Conservation (phyloP, 805 yeast genomes). For the Tetrapisispora fleetii region DNA sequence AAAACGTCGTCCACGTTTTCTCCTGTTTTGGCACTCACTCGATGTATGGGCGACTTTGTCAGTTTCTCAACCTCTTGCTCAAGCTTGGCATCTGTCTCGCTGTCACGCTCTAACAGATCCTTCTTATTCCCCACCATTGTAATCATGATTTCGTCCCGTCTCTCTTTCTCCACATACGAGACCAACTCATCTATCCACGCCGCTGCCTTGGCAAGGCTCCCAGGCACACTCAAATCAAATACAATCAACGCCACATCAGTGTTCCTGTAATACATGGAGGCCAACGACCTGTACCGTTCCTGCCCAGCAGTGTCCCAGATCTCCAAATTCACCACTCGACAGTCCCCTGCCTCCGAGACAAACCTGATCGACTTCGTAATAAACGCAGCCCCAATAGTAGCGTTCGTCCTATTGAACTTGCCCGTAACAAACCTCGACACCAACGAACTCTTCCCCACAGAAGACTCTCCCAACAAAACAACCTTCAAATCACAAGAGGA, state of each 20-base stretch:
- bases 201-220: slow-evolving; percentile 58
- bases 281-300: slow-evolving; percentile 65
- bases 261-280: slow-evolving; percentile 77
- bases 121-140: slow-evolving; percentile 70
- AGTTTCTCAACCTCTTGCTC: slow-evolving; percentile 35
- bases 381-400: slow-evolving; percentile 82
- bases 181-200: slow-evolving; percentile 71
- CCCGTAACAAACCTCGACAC: slow-evolving; percentile 65
- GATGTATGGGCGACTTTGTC: slow-evolving; percentile 30
- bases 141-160: slow-evolving; percentile 49
- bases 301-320: slow-evolving; percentile 89
- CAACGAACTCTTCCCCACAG: slow-evolving; percentile 60
- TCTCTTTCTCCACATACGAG: slow-evolving; percentile 23
- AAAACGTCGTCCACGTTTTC: slow-evolving; percentile 38
- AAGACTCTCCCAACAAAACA: slow-evolving; percentile 56
- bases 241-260: slow-evolving; percentile 75
- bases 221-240: slow-evolving; percentile 59
- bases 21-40: slow-evolving; percentile 49
- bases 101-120: slow-evolving; percentile 41
- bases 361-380: slow-evolving; percentile 55
- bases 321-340: slow-evolving; percentile 44
- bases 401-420: slow-evolving; percentile 65
- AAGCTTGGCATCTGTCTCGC: slow-evolving; percentile 31
- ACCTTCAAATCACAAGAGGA: slow-evolving; percentile 31
- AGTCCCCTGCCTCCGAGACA: slow-evolving; percentile 27